Evolutionary conservation across 305 asterid genomes (phyloP).

Genomic region (Fraxinus baroniana): DNA sequence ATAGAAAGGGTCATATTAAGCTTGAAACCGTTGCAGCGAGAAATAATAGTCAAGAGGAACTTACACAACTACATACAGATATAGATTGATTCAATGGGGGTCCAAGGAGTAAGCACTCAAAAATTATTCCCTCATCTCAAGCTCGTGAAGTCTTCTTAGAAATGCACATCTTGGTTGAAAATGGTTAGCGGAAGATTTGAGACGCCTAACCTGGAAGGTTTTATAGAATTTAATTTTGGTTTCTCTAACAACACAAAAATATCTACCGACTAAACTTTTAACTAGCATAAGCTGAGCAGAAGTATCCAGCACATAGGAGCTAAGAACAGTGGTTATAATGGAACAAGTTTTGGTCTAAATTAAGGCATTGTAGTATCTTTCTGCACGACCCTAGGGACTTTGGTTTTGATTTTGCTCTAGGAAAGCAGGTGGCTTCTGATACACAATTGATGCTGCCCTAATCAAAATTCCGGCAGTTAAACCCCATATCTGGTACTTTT

Average conservation of each 20-base stretch:
- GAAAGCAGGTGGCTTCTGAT: slow-evolving; percentile 77
- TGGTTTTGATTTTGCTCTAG: slow-evolving; percentile 65
- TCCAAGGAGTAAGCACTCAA: neutral
- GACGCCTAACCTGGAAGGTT: neutral
- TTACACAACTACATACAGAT: neutral
- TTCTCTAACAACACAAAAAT: neutral
- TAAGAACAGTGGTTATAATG: neutral
- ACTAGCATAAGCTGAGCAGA: neutral
- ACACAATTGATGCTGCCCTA: slow-evolving; percentile 87
- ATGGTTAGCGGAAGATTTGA: neutral
- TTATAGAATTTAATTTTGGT: neutral
- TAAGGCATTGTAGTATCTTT: slow-evolving; percentile 55
- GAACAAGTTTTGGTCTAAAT: slow-evolving; percentile 3
- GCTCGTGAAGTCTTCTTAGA: neutral
- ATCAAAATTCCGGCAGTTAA: slow-evolving; percentile 88
- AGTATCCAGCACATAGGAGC: neutral
- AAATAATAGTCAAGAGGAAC: neutral
- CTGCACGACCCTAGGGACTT: slow-evolving; percentile 45
- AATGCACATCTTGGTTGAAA: neutral
- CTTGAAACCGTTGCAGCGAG: neutral
- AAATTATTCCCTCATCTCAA: neutral
- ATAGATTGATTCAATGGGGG: neutral
- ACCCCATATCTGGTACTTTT: slow-evolving; percentile 83
- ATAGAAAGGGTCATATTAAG: neutral
- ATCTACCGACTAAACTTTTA: neutral